Evolutionary conservation across 768 basidiomycete species (phyloP), one percentile per base, ranked within the genome.

Genomic region (Termitomyces sp.): DNA sequence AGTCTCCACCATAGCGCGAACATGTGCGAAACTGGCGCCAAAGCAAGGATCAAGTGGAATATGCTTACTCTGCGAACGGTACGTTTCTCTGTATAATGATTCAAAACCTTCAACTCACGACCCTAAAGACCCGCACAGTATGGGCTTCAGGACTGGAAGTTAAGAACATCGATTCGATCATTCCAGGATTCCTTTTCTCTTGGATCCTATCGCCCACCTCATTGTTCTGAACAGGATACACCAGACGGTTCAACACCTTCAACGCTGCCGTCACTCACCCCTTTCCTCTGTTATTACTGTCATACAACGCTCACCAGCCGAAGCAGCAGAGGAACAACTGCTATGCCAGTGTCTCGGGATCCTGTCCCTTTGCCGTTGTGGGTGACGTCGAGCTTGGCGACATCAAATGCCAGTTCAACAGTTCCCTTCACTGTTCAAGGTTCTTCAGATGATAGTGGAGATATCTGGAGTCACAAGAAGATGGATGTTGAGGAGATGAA

Each of bases 1-100:
- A 0, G 91, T 93, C 11, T 91, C 89, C 7, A 84, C 91, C 0
- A 88, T 94, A 47, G 84, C 84, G 22, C 81, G 88, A 33, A 93
- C 91, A 1, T 90, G 88, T 62, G 84, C 78, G 5, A 94, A 94
- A 68, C 69, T 94, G 25, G 77, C 83, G 9, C 83, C 91, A 0
- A 91, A 88, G 65, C 71, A 79, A 50, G 73, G 69, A 3, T 70
- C 82, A 0, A 68, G 68, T 7, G 75, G 72, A 0, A 63, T 60
- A 7, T 93, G 91, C 64, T 61, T 79, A 12, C 65, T 91, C 6
- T 93, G 91, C 63, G 78, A 83, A 63, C 76, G 88, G 89, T 88
- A 48, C 33, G 73, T 51, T 27, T 23, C 50, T 51, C n/a, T 1
- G 38, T 49, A 15, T 53, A 16, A 50, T 62, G 3, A 40, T 20